phyloP scores from a whole-genome alignment of 2,329 filamentous ascomycete genomes.

The Ceratocystiopsis brevicomis region DNA sequence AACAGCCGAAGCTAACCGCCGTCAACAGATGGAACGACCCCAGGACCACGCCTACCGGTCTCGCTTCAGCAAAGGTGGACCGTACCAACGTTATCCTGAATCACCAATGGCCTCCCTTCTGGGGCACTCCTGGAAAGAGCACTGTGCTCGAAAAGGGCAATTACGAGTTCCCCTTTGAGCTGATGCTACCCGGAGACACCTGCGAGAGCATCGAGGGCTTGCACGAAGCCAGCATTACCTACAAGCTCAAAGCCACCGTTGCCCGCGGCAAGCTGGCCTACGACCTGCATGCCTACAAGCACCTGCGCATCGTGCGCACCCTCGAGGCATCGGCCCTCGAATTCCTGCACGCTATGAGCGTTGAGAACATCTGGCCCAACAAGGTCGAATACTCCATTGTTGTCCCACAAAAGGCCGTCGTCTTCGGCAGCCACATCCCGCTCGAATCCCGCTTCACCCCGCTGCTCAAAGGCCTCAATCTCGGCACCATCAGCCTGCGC shows the following conservation, averaged over 20 bases:
- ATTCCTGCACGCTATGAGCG: constrained; percentile 74
- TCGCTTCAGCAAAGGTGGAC: constrained; percentile 40
- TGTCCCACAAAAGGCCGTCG: constrained; percentile 82
- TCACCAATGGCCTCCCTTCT: constrained; percentile 51
- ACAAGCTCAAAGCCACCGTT: constrained; percentile 79
- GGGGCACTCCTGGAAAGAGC: constrained; percentile 35
- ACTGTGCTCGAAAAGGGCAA: constrained; percentile 50
- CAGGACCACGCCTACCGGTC: constrained; percentile 34
- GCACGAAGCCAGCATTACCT: constrained; percentile 69
- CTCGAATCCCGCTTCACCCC: constrained; percentile 78
- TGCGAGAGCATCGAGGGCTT: constrained; percentile 86
- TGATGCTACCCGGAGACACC: constrained; percentile 49
- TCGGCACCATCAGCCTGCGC: constrained; percentile 66
- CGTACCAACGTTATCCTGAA: constrained; percentile 41
- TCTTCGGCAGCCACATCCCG: constrained; percentile 73
- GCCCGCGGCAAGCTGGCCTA: constrained; percentile 74
- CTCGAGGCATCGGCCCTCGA: constrained; percentile 59
- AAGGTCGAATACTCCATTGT: constrained; percentile 93
- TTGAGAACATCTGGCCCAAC: constrained; percentile 95
- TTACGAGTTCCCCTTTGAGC: constrained; percentile 68
- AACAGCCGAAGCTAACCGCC: too few species aligned
- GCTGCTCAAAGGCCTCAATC: constrained; percentile 67
- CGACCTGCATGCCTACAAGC: constrained; percentile 65
- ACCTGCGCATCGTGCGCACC: constrained; percentile 59
- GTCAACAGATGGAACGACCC: constrained; percentile 29